Evolutionary conservation across 2,329 filamentous ascomycete species (phyloP), one percentile per base, ranked within the genome.

Genomic region (Alternaria sp.): DNA sequence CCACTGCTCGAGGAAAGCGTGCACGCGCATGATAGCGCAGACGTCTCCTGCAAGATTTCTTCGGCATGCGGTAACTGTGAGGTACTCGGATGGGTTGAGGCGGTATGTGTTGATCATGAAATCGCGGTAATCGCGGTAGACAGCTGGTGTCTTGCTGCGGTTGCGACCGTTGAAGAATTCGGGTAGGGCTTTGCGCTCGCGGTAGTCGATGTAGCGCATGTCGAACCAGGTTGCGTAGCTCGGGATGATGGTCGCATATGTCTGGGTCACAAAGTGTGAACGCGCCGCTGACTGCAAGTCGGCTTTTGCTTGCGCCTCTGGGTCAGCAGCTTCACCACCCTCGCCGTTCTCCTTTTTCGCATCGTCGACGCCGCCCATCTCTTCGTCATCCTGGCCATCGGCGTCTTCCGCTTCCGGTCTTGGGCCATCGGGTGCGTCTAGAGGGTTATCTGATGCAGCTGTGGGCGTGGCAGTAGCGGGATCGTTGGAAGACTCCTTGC

Each of bases 101-200:
- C 96, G 91, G 82, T 99, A 99, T 13, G 96, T 98, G 83, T 99
- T 99, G 83, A 99, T 93, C 96, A 99, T 99, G 78, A 99, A 99
- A 78, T 99, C 96, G 72, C 96, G 91, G 81, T 99, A 99, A 78
- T 99, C 96, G 82, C 98, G 98, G 85, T 99, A 99, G 21, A 98
- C 93, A 52, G 93, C 90, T 1, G 93, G 91, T 0, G 96, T 99
- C 84, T 99, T 99, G 89, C 96, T 98, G 74, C 96, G 91, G 82
- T 99, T 99, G 63, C 96, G 89, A 80, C 90, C 95, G 84, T 99
- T 99, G 88, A 99, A 99, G 83, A 98, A 99, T 80, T 99, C 96
- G 19, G 95, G 93, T 70, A 99, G 86, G 8, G 93, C 93, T 81
- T 97, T 99, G 77, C 91, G 92, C 84, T 99, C 96, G 73, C 97